Evolutionary conservation across 257 asterid species (phyloP).

Genomic region (Lycium barbarum): DNA sequence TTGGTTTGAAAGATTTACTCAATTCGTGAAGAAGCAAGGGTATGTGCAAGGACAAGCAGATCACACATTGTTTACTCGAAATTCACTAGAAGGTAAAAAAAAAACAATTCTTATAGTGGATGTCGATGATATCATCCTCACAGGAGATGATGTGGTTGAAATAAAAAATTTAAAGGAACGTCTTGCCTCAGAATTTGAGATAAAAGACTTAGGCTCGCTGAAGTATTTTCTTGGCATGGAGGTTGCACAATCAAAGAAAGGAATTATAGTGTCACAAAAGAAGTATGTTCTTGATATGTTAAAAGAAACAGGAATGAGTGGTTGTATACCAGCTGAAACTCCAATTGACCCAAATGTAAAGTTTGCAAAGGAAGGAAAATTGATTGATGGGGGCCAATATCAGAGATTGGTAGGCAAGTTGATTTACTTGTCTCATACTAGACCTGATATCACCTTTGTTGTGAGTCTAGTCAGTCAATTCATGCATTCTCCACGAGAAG

Average conservation of each 20-base stretch:
- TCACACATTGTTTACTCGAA: conserved; percentile 16
- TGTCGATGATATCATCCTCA: conserved; percentile 2
- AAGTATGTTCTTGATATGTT: not conserved
- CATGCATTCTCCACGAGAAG: not conserved
- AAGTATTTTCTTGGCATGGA: not conserved
- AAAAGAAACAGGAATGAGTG: conserved; percentile 14
- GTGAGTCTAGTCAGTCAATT: not conserved
- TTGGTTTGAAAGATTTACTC: not conserved
- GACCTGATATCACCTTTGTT: not conserved
- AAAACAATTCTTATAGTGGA: conserved; percentile 10
- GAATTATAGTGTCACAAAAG: not conserved
- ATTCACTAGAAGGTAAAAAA: not conserved
- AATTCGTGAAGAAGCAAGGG: not conserved
- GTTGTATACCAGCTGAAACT: not conserved
- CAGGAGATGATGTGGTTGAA: not conserved
- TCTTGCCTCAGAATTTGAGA: conserved; percentile 5
- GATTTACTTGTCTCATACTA: not conserved
- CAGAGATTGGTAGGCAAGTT: not conserved
- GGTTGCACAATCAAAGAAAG: not conserved
- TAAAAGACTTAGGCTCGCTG: not conserved
- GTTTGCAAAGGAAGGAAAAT: not conserved
- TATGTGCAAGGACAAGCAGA: conserved; percentile 19
- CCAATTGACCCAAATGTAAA: conserved; percentile 21
- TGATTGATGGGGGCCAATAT: not conserved
- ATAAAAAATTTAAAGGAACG: not conserved